Evolutionary conservation across 2,329 filamentous ascomycete species (phyloP), one percentile per base, ranked within the genome.

Genomic region (Endothia cerciana): DNA sequence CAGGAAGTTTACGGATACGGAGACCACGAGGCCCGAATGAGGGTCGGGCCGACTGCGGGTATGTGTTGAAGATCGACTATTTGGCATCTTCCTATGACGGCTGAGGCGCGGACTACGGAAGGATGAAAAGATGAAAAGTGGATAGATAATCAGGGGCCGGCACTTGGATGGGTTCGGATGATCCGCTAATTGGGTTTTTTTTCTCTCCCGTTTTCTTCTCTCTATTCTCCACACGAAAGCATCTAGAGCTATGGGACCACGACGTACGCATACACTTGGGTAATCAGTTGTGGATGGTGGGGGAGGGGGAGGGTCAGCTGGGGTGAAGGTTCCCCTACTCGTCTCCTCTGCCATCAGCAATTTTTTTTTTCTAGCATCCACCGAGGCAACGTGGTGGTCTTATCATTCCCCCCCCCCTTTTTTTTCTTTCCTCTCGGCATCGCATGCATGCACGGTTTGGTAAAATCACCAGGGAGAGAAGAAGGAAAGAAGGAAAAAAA

Each of bases 321-420:
- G 53, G 5, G n/a, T 30, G 25, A 4, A 51, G 11, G 19, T 2
- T 45, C 3, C n/a, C 41, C 8, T 22, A 3, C n/a, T 53, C 13
- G n/a, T 10, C 11, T 51, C 25, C 28, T 53, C 49, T 19, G 10
- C 19, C 17, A 56, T 56, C 53, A 56, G 30, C 33, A 36, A n/a
- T n/a, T n/a, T n/a, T n/a, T n/a, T n/a, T n/a, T 55, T n/a, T n/a
- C 4, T 6, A 36, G 51, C 51, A 55, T 55, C 17, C 51, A 55
- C 49, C 25, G 30, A 15, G 49, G 49, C 25, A 53, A 53, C 13
- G 13, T 2, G 25, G 49, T 17, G n/a, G 43, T 8, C n/a, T 47
- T 25, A 15, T n/a, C 17, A 4, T 49, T 25, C 25, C 8, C 13
- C 6, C 25, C 15, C 22, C 25, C 13, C 19, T 19, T 7, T 7